phyloP scores from a whole-genome alignment of 2,329 filamentous ascomycete genomes.

The Aspergillus aculeatinus region DNA sequence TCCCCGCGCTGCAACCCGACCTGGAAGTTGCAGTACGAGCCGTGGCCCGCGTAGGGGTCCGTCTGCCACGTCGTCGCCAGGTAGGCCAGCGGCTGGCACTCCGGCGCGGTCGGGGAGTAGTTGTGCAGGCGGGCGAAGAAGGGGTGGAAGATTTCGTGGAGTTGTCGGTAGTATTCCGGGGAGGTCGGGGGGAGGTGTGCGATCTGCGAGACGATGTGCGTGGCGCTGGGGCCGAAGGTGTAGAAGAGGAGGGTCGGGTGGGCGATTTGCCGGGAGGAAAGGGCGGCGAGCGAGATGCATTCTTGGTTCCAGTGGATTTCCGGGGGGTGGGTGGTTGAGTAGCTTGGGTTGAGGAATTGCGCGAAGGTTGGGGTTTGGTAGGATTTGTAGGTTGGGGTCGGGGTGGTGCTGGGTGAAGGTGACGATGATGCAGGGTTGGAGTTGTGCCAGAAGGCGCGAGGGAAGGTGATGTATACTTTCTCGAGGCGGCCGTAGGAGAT shows the following conservation, averaged over 20 bases:
- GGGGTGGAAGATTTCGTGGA: slow-evolving; percentile 69
- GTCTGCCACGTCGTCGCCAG: slow-evolving; percentile 75
- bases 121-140: slow-evolving; percentile 75
- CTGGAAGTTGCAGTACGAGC: slow-evolving; percentile 84
- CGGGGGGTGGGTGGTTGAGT: slow-evolving; percentile 59
- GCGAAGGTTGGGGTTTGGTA: slow-evolving; percentile 63
- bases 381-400: slow-evolving; percentile 19
- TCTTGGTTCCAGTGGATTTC: slow-evolving; percentile 71
- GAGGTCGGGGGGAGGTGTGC: slow-evolving; percentile 35
- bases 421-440: slow-evolving; percentile 8
- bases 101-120: slow-evolving; percentile 54
- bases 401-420: not conserved
- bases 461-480: slow-evolving; percentile 65
- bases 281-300: slow-evolving; percentile 70
- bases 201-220: slow-evolving; percentile 40
- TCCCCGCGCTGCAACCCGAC: slow-evolving; percentile 69
- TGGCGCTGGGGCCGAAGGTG: slow-evolving; percentile 46
- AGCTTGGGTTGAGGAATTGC: slow-evolving; percentile 71
- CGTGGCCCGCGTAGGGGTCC: slow-evolving; percentile 76
- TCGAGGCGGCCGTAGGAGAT: slow-evolving; percentile 50
- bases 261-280: slow-evolving; percentile 53
- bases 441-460: slow-evolving; percentile 70
- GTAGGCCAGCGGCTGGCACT: slow-evolving; percentile 63
- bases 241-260: slow-evolving; percentile 86
- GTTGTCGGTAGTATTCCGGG: slow-evolving; percentile 52